These are phyloP conservation scores for Ophiostoma triangulosporum DNA, from an alignment of 2,329 filamentous ascomycete species.

Conservation along the genomic window DNA sequence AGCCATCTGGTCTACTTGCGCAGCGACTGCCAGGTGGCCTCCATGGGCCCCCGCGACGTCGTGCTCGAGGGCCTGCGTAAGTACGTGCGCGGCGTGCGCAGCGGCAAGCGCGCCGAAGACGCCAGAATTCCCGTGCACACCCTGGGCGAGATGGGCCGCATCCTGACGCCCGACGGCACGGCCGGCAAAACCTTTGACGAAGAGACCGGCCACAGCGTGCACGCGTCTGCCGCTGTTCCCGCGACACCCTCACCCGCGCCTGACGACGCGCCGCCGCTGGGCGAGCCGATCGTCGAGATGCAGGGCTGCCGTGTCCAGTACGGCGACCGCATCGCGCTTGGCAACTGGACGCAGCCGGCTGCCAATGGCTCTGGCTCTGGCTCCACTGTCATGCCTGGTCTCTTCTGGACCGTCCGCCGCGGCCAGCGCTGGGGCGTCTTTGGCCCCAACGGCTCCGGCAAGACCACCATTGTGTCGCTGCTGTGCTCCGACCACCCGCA, in stretches of 20 bases:
- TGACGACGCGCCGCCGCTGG: conserved; percentile 18
- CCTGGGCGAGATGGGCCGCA: conserved; percentile 36
- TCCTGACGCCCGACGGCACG: conserved; percentile 28
- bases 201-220: background rate
- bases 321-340: conserved; percentile 61
- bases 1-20: conserved; percentile 67
- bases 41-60: conserved; percentile 49
- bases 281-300: conserved; percentile 76
- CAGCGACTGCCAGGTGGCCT: conserved; percentile 49
- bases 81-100: conserved; percentile 34
- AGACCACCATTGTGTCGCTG: conserved; percentile 85
- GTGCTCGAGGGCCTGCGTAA: conserved; percentile 42
- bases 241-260: conserved; percentile 9
- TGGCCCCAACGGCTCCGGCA: conserved; percentile 87
- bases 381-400: conserved; percentile 40
- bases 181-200: conserved; percentile 24
- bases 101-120: conserved; percentile 31
- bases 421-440: conserved; percentile 89
- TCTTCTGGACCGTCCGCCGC: conserved; percentile 70
- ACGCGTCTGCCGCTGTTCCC: background rate
- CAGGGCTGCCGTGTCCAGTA: conserved; percentile 71
- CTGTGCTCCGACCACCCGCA: conserved; percentile 95
- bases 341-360: conserved; percentile 58
- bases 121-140: conserved; percentile 33
- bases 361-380: conserved; percentile 40